These are phyloP conservation scores for Cokeromyces recurvatus DNA, from an alignment of 371 early-diverging fungal species.

Conservation along the genomic window DNA sequence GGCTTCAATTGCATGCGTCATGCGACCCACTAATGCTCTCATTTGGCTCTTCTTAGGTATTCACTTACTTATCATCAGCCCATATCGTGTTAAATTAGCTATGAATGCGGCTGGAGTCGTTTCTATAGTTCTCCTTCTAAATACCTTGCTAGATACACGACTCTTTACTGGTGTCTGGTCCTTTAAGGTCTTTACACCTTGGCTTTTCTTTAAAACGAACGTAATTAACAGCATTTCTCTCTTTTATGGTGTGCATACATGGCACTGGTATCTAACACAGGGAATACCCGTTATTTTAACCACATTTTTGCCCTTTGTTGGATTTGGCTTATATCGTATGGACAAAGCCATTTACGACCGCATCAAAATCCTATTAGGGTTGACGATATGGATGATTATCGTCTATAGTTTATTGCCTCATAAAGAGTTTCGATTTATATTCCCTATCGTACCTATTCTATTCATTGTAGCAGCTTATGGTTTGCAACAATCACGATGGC, in stretches of 20 bases:
- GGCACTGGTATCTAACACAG: conserved; percentile 86
- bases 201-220: conserved; percentile 77
- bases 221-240: conserved; percentile 68
- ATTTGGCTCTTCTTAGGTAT: conserved; percentile 76
- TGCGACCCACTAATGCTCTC: conserved; percentile 83
- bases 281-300: conserved; percentile 77
- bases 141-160: conserved; percentile 57
- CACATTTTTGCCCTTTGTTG: conserved; percentile 61
- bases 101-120: conserved; percentile 22
- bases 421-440: conserved; percentile 93
- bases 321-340: conserved; percentile 18
- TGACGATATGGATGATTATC: conserved; percentile 44
- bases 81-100: conserved; percentile 8
- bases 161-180: conserved; percentile 20
- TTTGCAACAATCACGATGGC: conserved; percentile 25
- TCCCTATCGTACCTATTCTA: conserved; percentile 76
- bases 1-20: conserved; percentile 74
- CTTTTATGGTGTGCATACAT: conserved; percentile 87
- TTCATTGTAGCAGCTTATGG: conserved; percentile 62
- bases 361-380: conserved; percentile 13
- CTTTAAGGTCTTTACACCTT: conserved; percentile 56
- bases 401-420: conserved; percentile 79
- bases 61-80: conserved; percentile 35
- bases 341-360: conserved; percentile 9
- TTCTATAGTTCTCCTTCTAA: conserved; percentile 38